A percentile compares a stretch with the other conserved stretches of the same genome.
Evolutionary conservation across 148 eudicot genomes (phyloP).

Genomic region (Selenicereus undatus): DNA sequence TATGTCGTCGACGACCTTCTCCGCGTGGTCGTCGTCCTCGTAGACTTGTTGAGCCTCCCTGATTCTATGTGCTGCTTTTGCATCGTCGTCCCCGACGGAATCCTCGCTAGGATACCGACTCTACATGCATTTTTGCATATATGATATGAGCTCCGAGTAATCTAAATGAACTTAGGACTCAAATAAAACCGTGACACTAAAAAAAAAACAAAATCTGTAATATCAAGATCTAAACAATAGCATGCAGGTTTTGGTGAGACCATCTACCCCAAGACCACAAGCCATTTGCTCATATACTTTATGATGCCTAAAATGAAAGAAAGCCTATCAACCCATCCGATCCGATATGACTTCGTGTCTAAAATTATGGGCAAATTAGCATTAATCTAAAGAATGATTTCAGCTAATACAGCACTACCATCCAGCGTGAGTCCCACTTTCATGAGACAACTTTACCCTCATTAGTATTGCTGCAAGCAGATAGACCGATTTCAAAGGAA

Average conservation of each 20-base stretch:
- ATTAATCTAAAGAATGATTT: no score
- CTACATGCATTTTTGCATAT: constrained; percentile 1
- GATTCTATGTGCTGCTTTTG: constrained; percentile 22
- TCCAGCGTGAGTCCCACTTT: no score
- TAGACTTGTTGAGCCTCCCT: constrained; percentile 9
- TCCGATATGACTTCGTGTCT: no score
- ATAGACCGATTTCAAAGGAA: not conserved
- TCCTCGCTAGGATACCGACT: constrained; percentile 26
- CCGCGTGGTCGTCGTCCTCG: constrained; percentile 20
- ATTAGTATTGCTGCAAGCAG: not conserved
- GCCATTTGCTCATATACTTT: no score
- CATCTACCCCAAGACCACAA: not conserved
- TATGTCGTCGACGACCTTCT: constrained; percentile 18
- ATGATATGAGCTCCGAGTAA: not conserved
- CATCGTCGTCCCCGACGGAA: constrained; percentile 11
- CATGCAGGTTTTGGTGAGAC: not conserved
- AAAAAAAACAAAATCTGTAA: no score
- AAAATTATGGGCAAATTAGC: no score
- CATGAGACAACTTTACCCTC: not conserved
- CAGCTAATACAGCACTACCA: no score
- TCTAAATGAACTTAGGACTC: not conserved
- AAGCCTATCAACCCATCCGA: no score
- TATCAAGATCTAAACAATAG: no score
- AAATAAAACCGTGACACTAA: no score
- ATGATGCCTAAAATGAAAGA: no score